Evolutionary conservation across 768 basidiomycete species (phyloP).

Genomic region (Kockovaella imperatae): DNA sequence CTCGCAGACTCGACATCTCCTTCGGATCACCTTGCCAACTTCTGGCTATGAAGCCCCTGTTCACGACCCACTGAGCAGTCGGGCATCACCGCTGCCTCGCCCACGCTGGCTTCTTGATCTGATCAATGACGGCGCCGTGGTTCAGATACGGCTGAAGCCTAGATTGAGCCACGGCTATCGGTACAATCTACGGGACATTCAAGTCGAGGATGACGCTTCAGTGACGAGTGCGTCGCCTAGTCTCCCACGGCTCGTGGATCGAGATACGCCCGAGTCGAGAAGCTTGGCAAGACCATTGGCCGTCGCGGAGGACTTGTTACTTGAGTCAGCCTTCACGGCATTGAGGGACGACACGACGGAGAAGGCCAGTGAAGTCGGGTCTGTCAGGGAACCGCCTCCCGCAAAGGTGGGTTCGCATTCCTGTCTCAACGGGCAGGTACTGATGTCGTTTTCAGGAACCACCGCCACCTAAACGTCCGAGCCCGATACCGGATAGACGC

Average conservation of each 20-base stretch:
- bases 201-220: slow-evolving; percentile 46
- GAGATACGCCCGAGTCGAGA: slow-evolving; percentile 5
- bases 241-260: slow-evolving; percentile 21
- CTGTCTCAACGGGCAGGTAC: neutral
- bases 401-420: slow-evolving; percentile 9
- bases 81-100: slow-evolving; percentile 44
- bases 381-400: neutral
- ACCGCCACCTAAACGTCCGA: neutral
- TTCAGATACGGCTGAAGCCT: slow-evolving; percentile 52
- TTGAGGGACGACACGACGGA: neutral
- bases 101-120: slow-evolving; percentile 65
- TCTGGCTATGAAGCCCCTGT: slow-evolving; percentile 68
- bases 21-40: slow-evolving; percentile 73
- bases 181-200: slow-evolving; percentile 16
- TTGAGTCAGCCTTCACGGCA: neutral
- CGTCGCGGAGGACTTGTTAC: slow-evolving; percentile 13
- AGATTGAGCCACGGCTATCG: slow-evolving; percentile 6
- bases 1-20: slow-evolving; percentile 58
- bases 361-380: neutral
- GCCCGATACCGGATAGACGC: neutral
- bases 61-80: slow-evolving; percentile 65
- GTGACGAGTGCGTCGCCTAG: slow-evolving; percentile 9
- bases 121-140: slow-evolving; percentile 52
- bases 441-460: neutral
- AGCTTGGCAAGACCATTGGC: slow-evolving; percentile 25